Percentiles rank a stretch among this genome's conserved stretches.
These are phyloP conservation scores for Mucor irregularis DNA, from an alignment of 371 early-diverging fungal species.

Conservation along the genomic window DNA sequence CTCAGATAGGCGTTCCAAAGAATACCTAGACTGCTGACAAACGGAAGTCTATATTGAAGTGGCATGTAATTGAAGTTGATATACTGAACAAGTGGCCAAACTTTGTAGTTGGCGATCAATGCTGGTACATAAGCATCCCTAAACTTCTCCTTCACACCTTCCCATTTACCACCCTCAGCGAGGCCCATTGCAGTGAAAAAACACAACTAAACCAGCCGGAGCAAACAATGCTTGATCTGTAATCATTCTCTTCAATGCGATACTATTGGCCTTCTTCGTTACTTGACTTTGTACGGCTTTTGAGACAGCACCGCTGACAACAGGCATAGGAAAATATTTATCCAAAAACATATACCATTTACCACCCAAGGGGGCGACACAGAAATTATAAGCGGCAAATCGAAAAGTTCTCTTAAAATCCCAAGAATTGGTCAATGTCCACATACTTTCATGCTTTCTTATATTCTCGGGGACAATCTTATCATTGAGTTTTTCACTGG, in stretches of 20 bases:
- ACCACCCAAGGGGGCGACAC: conserved; percentile 73
- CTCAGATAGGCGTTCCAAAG: conserved; percentile 82
- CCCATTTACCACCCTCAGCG: conserved; percentile 55
- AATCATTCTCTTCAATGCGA: conserved; percentile 48
- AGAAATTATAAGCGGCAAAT: conserved; percentile 73
- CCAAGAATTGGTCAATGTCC: conserved; percentile 27
- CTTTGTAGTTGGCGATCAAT: conserved; percentile 73
- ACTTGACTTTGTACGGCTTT: conserved; percentile 17
- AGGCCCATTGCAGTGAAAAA: conserved; percentile 70
- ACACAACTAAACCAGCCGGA: conserved; percentile 67
- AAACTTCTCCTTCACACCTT: conserved; percentile 65
- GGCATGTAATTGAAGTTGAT: conserved; percentile 83
- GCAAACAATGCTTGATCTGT: conserved; percentile 76
- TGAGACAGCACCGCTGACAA: conserved; percentile 8
- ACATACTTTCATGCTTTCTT: conserved; percentile 23
- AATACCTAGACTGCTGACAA: conserved; percentile 75
- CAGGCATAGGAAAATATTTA: conserved; percentile 61
- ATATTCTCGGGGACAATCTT: conserved; percentile 16
- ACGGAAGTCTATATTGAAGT: conserved; percentile 70
- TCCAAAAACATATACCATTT: conserved; percentile 77
- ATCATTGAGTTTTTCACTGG: conserved; percentile 12
- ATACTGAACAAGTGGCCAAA: conserved; percentile 82
- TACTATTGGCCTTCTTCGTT: conserved; percentile 21
- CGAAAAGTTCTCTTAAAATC: conserved; percentile 45
- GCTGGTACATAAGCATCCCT: conserved; percentile 60